These are phyloP conservation scores for Cercospora sp. DNA, from an alignment of 2,329 filamentous ascomycete genomes.

Conservation along the genomic window DNA sequence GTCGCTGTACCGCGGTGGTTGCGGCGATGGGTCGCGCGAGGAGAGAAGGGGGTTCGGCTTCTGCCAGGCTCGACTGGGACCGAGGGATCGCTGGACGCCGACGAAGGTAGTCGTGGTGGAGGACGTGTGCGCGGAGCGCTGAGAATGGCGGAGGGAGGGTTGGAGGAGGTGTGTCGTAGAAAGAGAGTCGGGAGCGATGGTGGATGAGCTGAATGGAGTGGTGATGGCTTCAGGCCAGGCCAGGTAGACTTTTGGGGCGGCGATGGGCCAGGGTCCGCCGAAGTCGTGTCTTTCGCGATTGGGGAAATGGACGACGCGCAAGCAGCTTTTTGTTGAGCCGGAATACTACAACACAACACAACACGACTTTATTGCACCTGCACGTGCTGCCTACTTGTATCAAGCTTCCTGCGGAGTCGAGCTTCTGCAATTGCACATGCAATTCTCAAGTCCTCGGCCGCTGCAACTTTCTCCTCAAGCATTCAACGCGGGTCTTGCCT, in stretches of 20 bases:
- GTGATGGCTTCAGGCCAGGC: background rate
- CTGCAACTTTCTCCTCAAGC: background rate
- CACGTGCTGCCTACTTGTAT: background rate
- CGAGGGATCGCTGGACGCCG: constrained; percentile 33
- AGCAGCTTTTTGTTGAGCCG: background rate
- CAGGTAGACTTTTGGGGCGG: background rate
- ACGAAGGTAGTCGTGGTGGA: constrained; percentile 37
- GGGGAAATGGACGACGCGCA: background rate
- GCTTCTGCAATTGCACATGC: background rate
- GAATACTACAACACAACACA: background rate
- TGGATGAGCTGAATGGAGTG: background rate
- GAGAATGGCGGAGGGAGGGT: background rate
- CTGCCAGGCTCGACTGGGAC: constrained; percentile 28
- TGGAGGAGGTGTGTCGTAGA: background rate
- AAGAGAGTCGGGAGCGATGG: background rate
- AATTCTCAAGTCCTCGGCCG: background rate
- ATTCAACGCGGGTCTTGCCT: background rate
- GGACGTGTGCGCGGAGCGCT: constrained; percentile 21
- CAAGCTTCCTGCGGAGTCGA: background rate
- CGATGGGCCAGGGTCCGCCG: background rate
- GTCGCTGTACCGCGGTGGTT: constrained; percentile 10
- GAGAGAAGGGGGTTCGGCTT: constrained; percentile 27
- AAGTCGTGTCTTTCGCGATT: background rate
- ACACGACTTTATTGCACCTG: background rate
- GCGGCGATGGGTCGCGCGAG: constrained; percentile 7